Percentiles rank a stretch among this genome's conserved stretches.
These are phyloP conservation scores for Arabidopsis hybrid DNA, from an alignment of 441 rosid genomes.

Conservation along the genomic window DNA sequence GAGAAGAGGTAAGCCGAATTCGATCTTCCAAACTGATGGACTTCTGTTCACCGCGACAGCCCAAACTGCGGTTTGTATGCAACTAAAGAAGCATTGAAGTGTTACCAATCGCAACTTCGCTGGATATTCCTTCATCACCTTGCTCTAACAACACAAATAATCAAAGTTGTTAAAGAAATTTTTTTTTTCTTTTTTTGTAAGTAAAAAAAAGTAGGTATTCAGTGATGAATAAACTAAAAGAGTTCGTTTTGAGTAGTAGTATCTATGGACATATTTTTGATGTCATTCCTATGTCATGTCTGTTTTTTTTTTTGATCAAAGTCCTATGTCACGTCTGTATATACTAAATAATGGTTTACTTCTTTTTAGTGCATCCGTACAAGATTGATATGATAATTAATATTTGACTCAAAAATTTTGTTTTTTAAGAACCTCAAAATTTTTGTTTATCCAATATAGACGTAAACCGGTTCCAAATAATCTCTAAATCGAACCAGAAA, in stretches of 20 bases:
- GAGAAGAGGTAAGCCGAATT: constrained; percentile 65
- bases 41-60: constrained; percentile 65
- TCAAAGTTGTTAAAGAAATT: neutral
- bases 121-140: constrained; percentile 68
- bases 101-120: constrained; percentile 69
- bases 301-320: no score
- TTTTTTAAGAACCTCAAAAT: no score
- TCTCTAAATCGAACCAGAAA: neutral
- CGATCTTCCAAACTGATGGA: constrained; percentile 73
- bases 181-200: no score
- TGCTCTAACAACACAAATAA: constrained; percentile 30
- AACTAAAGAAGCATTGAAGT: constrained; percentile 80
- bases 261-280: neutral
- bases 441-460: neutral
- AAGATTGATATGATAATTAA: neutral
- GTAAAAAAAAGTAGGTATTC: neutral
- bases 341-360: no score
- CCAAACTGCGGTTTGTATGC: constrained; percentile 70
- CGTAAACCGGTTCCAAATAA: neutral
- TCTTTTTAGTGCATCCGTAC: no score
- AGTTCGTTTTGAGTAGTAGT: neutral
- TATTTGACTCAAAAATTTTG: neutral
- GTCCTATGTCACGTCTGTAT: no score
- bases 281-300: neutral
- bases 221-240: neutral